Evolutionary conservation across 2,329 filamentous ascomycete species (phyloP).

Genomic region (Cryphonectria parasitica): DNA sequence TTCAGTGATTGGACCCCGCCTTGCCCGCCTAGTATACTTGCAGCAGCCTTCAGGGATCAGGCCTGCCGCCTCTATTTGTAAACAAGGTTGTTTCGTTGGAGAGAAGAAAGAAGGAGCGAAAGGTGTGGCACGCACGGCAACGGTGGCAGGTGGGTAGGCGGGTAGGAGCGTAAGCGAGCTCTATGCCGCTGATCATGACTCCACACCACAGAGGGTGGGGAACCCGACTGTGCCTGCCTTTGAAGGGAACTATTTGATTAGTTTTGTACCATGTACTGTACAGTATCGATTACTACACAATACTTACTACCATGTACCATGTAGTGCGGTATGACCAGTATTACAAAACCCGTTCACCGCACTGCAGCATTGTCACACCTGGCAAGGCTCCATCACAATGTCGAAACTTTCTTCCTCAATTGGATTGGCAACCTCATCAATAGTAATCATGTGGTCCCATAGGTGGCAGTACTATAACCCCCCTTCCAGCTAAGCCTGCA

Average conservation of each 20-base stretch:
- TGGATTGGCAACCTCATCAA: background rate
- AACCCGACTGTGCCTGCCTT: background rate
- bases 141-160: constrained; percentile 2
- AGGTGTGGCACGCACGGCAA: background rate
- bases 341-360: background rate
- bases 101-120: too few relatives aligned
- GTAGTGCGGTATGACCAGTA: too few relatives aligned
- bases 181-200: constrained; percentile 9
- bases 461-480: background rate
- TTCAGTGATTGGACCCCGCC: too few relatives aligned
- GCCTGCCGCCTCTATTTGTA: background rate
- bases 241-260: background rate
- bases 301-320: background rate
- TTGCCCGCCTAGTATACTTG: too few relatives aligned
- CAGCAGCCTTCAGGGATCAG: constrained; percentile 18
- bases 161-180: constrained; percentile 23
- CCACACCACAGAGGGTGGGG: background rate
- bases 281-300: background rate
- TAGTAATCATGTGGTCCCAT: background rate
- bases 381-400: background rate
- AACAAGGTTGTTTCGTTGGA: background rate
- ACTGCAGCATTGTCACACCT: background rate
- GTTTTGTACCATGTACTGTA: background rate
- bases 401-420: background rate
- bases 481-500: background rate